Evolutionary conservation across 2,329 filamentous ascomycete genomes (phyloP), one percentile per base, ranked within the genome.

Genomic region (Xylaria sp.): DNA sequence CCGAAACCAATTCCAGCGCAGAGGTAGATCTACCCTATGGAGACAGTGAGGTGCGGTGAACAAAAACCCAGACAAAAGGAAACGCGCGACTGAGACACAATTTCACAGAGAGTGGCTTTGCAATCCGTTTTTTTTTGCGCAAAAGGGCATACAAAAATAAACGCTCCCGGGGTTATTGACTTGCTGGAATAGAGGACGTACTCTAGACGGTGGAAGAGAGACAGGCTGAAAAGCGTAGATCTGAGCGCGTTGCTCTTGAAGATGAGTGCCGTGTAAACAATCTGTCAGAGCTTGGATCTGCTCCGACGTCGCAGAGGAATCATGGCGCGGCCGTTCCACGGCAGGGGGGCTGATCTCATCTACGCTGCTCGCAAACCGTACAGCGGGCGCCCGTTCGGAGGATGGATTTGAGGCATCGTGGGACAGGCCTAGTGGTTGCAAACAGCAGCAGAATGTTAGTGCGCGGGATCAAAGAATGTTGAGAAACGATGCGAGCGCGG

Each of bases 161-260:
- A 59, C 31, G 25, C 23, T 13, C 15, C 19, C 23, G 7, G 11
- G 38, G 27, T 51, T 11, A 7, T 54, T 29, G n/a, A 27, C 51
- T 58, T 58, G 52, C 59, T 51, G 41, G 73, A 37, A 78, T 15
- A 76, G 71, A 62, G 60, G 23, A 85, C 90, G 78, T 87, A 94
- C 92, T 78, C 91, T 86, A 46, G 92, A 94, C 31, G 86, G 84
- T 37, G 95, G 94, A 54, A 98, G 82, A 35, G 95, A 98, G 66
- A 97, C 88, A 33, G 94, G 90, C 74, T 97, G 93, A 72, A 93
- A 98, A 43, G 90, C 88, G 77, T 92, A 96, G 73, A 93, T 91
- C 73, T 90, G 90, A 81, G 96, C 87, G 66, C 93, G 87, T 59
- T 87, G 85, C 70, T 93, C 90, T 78, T 97, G 93, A 63, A 97